Evolutionary conservation across 768 basidiomycete species (phyloP).

Genomic region (Suillus lakei): DNA sequence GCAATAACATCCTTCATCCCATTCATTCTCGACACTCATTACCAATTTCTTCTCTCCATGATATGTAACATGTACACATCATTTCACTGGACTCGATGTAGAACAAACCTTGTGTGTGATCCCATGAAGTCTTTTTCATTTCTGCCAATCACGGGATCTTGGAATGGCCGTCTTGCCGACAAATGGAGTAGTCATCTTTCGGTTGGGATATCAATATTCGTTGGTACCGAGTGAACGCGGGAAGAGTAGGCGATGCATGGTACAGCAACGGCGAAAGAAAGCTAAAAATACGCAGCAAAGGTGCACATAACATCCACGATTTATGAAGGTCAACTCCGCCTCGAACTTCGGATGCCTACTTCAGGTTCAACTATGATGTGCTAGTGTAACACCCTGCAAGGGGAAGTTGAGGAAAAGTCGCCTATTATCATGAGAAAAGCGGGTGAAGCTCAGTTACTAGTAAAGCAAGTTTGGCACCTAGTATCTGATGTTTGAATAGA

Average conservation of each 20-base stretch:
- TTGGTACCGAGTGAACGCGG: slow-evolving; percentile 30
- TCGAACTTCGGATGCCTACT: not conserved
- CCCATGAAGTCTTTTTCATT: slow-evolving; percentile 37
- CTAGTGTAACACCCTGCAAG: not conserved
- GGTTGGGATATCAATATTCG: slow-evolving; percentile 72
- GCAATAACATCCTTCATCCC: not conserved
- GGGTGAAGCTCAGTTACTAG: not conserved
- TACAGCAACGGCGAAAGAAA: not conserved
- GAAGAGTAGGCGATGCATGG: not conserved
- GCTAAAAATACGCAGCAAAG: not conserved
- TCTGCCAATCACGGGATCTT: slow-evolving; percentile 90
- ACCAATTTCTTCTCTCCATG: not conserved
- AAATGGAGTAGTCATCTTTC: slow-evolving; percentile 86
- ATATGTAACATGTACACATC: not conserved
- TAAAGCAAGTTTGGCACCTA: not conserved
- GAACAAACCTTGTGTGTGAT: not conserved
- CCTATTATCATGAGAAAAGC: not conserved
- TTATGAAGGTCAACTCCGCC: not conserved
- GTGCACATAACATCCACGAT: not conserved
- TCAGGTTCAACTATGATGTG: not conserved
- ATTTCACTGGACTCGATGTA: not conserved
- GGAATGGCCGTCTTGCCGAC: slow-evolving; percentile 74
- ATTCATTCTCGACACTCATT: slow-evolving; percentile 7
- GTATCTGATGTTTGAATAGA: not conserved
- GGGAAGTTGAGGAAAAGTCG: not conserved